Evolutionary conservation across 2,329 filamentous ascomycete genomes (phyloP), one percentile per base, ranked within the genome.

Genomic region (Clonostachys solani): DNA sequence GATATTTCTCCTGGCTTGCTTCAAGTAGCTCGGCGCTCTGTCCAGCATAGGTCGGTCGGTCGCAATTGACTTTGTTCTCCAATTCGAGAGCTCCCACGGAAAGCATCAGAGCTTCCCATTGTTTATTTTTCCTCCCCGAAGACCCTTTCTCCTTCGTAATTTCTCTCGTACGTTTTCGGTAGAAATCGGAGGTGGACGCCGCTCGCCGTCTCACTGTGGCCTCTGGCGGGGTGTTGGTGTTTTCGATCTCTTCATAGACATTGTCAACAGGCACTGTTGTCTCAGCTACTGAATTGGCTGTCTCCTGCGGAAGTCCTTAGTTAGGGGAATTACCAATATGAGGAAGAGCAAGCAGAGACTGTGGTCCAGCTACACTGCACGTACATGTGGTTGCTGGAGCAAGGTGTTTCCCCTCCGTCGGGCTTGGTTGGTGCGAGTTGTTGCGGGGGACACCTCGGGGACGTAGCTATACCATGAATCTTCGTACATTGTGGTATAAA

Each of bases 401-500:
- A 92, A 74, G 38, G 86, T 89, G 61, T 85, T 78, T 58, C 79
- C 82, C 50, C 87, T 81, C 53, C 78, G 79, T 60, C 87, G 23
- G 9, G 69, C 67, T 50, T 71, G 71, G 56, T 74, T 78, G 53
- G 33, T 17, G 47, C 35, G 23, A 29, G 23, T 29, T 29, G 23
- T 29, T 29, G 23, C 23, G 23, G 75, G 69, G 49, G 77, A 69
- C 46, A 79, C 67, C 47, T 86, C 81, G 23, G 86, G 80, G 53
- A 88, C 81, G 60, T 89, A 85, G 62, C 79, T 89, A 69, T 92
- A 90, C 87, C 88, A 92, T 33, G 86, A 83, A 66, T 92, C 88
- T 67, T 92, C 88, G 65, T 89, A 89, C 86, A 90, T 91, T 55
- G 54, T 71, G 54, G 23, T 29, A 8, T 29, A 6, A 29, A 3